Base-by-base conservation (phyloP, 2,329 filamentous ascomycete species). In the Fusarium coicis region DNA sequence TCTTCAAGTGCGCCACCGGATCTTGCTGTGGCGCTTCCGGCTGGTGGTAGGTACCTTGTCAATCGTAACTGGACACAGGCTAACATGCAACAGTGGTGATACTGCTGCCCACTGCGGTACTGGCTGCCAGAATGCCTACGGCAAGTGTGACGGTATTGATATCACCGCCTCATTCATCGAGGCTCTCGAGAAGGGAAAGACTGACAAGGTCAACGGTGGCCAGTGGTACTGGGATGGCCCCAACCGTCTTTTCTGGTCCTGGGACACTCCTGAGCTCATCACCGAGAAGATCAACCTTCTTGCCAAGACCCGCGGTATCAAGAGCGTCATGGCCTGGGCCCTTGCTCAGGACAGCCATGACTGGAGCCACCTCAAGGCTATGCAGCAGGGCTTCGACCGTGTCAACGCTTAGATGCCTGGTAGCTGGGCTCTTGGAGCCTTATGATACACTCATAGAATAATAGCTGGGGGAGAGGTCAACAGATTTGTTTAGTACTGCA, bases 261-360 rank as follows among this genome's bases (percentile, higher is more conserved):
- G 86, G 85, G 88, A 90, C 59, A 88, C 85, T 1, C 79, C 85
- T 0, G 81, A 83, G n/a, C 79, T 86, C 4, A 86, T 90, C 32
- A 40, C 75, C 2, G 66, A 79, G 49, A 90, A 89, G 79, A 85
- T 88, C 3, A 75, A 83, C 4, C 85, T 87, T 47, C 80, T 88
- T 28, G 58, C 60, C 16, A 73, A 77, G 28, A 77, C 79, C 23
- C 81, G 83, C 63, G 78, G 79, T 1, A 75, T 89, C 4, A 87
- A 86, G 7, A 87, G 88, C 9, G 83, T 87, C 14, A 85, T 89
- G 80, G 86, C 85, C 0, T 90, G 87, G 87, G 85, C 84, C 40
- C 74, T 90, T 65, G 87, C 82, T 1, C 84, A 87, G 73, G 87
- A 90, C 59, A 83, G 80, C 60, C 52, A 81, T 28, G 81, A 84